Evolutionary conservation across 495 filamentous ascomycete species (phyloP), one percentile per base, ranked within the genome.

Genomic region (Podospora appendiculata): DNA sequence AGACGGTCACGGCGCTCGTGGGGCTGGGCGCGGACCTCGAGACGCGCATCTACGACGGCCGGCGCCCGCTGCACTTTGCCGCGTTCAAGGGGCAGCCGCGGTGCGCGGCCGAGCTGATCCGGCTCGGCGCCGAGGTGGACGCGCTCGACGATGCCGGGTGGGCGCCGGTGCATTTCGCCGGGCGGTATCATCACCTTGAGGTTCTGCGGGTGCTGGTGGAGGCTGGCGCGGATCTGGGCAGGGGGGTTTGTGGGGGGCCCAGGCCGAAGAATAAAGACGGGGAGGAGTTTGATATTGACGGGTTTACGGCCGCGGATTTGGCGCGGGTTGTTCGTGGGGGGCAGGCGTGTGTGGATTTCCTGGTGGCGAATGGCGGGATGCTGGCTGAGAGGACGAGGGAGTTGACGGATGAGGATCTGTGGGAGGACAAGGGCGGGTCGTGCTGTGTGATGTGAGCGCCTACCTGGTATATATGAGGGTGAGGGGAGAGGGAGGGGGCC

Each of bases 401-500:
- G 11, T 32, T 43, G 13, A 32, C 13, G 18, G 48, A 51, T 35
- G 48, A 51, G 19, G 48, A 51, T 5, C 48, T 51, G 48, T 51
- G 38, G 48, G 48, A 51, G 48, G 48, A 51, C 3, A 35, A 43
- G 32, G 48, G 48, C 6, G 17, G 33, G 18, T 7, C 13, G 6
- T 51, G 48, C 41, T 51, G 48, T 35, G 48, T 51, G 11, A 51
- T 51, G 48, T 51, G 33, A 51, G 34, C 25, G 5, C n/a, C n/a
- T n/a, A n/a, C n/a, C n/a, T n/a, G n/a, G n/a, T n/a, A n/a, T n/a
- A n/a, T n/a, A n/a, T n/a, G n/a, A n/a, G n/a, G n/a, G n/a, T n/a
- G n/a, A n/a, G n/a, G n/a, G n/a, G 25, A 25, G 25, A 25, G 5
- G 25, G 5, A 5, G 5, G 25, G 2, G 25, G 25, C 2, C 25